Conservation (phyloP, 2,329 filamentous ascomycete genomes). For the Talaromyces sp. region DNA sequence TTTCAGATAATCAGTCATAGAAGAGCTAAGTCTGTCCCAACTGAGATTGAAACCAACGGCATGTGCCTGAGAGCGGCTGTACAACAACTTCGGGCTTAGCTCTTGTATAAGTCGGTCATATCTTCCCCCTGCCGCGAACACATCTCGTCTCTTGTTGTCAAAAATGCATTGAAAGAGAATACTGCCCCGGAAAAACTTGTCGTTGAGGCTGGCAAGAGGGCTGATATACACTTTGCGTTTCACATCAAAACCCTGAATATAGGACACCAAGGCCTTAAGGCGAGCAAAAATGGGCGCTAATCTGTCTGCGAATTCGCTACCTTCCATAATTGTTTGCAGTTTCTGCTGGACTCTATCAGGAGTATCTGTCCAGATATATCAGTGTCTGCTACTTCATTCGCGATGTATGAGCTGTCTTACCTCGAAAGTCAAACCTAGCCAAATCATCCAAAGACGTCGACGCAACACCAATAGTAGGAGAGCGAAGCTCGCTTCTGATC, state of each 20-base stretch:
- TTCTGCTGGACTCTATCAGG: conserved; percentile 65
- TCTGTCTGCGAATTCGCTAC: conserved; percentile 47
- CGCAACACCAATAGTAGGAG: conserved; percentile 73
- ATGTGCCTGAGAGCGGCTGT: conserved; percentile 60
- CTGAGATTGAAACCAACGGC: conserved; percentile 89
- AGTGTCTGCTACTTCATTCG: neutral
- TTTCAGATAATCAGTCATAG: conserved; percentile 50
- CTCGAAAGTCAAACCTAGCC: conserved; percentile 83
- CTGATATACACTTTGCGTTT: conserved; percentile 74
- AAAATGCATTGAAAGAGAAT: conserved; percentile 87
- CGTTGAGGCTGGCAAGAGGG: conserved; percentile 81
- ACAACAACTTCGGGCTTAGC: conserved; percentile 64
- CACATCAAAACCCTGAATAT: conserved; percentile 69
- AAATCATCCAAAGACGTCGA: conserved; percentile 88
- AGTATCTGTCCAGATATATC: conserved; percentile 41
- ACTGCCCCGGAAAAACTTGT: conserved; percentile 81
- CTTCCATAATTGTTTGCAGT: conserved; percentile 52
- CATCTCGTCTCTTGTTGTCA: conserved; percentile 72
- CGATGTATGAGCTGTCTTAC: conserved; percentile 43
- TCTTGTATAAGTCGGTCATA: conserved; percentile 88
- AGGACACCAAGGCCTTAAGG: conserved; percentile 69
- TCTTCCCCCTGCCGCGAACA: conserved; percentile 87
- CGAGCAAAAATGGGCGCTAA: conserved; percentile 62
- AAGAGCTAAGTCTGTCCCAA: conserved; percentile 72
- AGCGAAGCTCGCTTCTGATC: conserved; percentile 73